phyloP scores from a whole-genome alignment of 164 flowering plant species.

The Cinnamomum micranthum region DNA sequence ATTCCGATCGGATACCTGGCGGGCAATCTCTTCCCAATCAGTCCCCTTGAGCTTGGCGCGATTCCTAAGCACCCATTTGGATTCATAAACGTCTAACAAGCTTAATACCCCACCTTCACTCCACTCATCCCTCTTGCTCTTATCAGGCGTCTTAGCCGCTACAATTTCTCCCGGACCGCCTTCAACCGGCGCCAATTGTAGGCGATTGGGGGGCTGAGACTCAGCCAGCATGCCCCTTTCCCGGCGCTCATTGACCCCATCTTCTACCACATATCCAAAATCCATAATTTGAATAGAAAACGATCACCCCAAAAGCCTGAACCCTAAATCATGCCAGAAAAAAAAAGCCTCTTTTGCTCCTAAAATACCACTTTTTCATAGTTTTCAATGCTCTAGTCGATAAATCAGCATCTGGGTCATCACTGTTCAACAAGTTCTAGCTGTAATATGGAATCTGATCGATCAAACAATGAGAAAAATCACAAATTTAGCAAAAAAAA shows the following conservation, averaged over 20 bases:
- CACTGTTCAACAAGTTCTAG: not conserved
- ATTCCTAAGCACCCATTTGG: slow-evolving; percentile 25
- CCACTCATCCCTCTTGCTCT: slow-evolving; percentile 29
- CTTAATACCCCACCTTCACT: slow-evolving; percentile 24
- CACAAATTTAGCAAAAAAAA: not conserved
- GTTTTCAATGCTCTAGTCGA: not conserved
- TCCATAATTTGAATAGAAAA: slow-evolving; percentile 3
- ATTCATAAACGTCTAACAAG: slow-evolving; percentile 20
- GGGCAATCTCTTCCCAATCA: slow-evolving; percentile 28
- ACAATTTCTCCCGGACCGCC: slow-evolving; percentile 5
- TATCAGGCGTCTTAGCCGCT: slow-evolving; percentile 8
- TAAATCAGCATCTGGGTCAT: not conserved
- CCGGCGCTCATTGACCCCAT: not conserved
- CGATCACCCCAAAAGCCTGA: not conserved
- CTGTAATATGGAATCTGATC: not conserved
- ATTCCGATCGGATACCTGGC: slow-evolving; percentile 15
- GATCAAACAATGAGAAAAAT: not conserved
- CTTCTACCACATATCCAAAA: not conserved
- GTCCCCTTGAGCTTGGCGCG: slow-evolving; percentile 26
- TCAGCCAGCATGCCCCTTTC: not conserved
- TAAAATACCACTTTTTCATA: not conserved
- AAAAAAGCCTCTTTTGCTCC: not conserved
- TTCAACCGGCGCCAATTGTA: not conserved
- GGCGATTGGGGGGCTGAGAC: not conserved
- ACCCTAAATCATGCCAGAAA: not conserved